Evolutionary conservation across 306 rosid species (phyloP).

Genomic region (Hippophae rhamnoides): DNA sequence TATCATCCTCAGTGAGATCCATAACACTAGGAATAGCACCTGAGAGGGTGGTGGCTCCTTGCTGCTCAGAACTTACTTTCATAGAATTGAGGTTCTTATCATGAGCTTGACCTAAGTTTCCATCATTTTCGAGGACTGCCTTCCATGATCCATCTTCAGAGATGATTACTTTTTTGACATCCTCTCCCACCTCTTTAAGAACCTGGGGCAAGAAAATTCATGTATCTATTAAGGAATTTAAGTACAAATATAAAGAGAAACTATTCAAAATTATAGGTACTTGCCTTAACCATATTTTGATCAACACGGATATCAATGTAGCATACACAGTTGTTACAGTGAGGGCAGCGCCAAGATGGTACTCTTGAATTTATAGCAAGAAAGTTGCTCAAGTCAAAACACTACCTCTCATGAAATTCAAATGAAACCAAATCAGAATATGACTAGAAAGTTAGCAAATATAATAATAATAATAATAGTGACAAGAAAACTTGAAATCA

Average conservation of each 20-base stretch:
- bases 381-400: constrained; percentile 76
- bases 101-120: constrained; percentile 24
- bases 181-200: constrained; percentile 61
- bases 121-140: constrained; percentile 45
- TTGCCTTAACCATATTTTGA: constrained; percentile 76
- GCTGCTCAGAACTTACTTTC: constrained; percentile 34
- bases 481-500: no score
- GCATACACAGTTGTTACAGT: constrained; percentile 70
- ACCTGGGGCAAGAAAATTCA: constrained; percentile 34
- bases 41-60: constrained; percentile 25
- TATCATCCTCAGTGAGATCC: constrained; percentile 66
- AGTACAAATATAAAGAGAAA: constrained; percentile 9
- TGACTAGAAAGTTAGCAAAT: not conserved
- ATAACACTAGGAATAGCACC: constrained; percentile 25
- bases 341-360: constrained; percentile 98
- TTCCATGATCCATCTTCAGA: constrained; percentile 83
- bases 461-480: no score
- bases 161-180: constrained; percentile 55
- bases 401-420: constrained; percentile 36
- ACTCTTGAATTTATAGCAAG: constrained; percentile 61
- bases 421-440: constrained; percentile 1
- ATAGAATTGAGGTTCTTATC: constrained; percentile 20
- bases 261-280: constrained; percentile 27
- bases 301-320: constrained; percentile 66
- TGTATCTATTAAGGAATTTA: constrained; percentile 4